phyloP scores from a whole-genome alignment of 192 early-diverging fungal genomes.

The Entomortierella chlamydospora region DNA sequence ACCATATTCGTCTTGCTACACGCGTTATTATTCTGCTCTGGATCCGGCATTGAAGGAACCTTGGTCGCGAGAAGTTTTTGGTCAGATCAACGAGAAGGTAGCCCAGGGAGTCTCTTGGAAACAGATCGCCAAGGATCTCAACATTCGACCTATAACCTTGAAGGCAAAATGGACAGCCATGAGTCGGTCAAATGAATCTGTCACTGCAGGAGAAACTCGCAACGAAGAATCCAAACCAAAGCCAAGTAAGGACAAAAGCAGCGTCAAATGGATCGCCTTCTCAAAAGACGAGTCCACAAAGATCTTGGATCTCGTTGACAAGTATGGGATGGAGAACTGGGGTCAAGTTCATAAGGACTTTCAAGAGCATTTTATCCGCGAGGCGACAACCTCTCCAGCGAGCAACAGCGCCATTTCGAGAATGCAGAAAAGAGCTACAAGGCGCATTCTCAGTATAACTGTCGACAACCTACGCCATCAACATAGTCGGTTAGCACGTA shows the following conservation, averaged over 20 bases:
- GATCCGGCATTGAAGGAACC: constrained; percentile 13
- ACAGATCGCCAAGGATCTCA: constrained; percentile 23
- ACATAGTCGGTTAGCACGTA: constrained; percentile 12
- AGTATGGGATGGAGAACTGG: constrained; percentile 20
- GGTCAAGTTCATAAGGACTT: constrained; percentile 16
- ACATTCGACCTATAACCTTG: constrained; percentile 14
- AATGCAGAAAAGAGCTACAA: neutral
- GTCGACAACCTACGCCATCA: constrained; percentile 8
- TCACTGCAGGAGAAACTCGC: neutral
- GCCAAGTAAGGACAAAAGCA: neutral
- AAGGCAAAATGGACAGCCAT: constrained; percentile 16
- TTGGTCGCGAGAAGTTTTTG: constrained; percentile 12
- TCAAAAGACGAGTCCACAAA: constrained; percentile 16
- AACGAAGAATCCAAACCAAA: too few relatives aligned
- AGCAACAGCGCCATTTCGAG: neutral
- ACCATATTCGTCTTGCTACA: constrained; percentile 43
- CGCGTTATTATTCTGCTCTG: constrained; percentile 18
- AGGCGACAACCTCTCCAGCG: neutral
- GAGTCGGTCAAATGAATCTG: neutral
- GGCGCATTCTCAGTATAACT: constrained; percentile 13
- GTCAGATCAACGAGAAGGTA: constrained; percentile 15
- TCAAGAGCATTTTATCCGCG: constrained; percentile 9
- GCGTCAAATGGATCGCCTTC: constrained; percentile 16
- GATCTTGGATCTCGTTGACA: constrained; percentile 14
- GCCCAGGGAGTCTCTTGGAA: constrained; percentile 20